phyloP scores from a whole-genome alignment of 106 monocot species.

The Dioscorea dumetorum region DNA sequence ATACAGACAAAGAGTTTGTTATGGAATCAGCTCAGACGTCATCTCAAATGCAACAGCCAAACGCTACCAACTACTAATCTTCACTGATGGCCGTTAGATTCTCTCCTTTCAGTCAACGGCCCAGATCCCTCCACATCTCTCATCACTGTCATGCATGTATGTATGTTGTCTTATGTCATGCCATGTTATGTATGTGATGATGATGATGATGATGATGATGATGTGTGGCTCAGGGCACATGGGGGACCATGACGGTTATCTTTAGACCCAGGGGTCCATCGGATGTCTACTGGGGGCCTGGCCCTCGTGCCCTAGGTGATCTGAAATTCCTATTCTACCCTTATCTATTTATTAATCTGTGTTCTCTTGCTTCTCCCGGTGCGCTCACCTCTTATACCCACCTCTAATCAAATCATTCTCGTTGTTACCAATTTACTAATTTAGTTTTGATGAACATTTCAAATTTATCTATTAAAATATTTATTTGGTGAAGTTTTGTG shows the following conservation, averaged over 20 bases:
- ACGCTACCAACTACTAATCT: no score
- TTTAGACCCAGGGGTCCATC: no score
- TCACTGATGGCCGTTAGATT: neutral
- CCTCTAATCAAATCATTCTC: neutral
- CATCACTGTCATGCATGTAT: neutral
- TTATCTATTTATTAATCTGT: neutral
- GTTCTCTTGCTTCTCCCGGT: neutral
- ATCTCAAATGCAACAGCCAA: neutral
- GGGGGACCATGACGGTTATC: neutral
- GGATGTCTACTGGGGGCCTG: neutral
- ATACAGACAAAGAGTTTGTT: constrained; percentile 1
- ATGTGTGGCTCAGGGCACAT: neutral
- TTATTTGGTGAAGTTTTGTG: neutral
- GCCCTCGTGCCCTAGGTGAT: neutral
- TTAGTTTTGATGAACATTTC: neutral
- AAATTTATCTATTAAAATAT: neutral
- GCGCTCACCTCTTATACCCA: neutral
- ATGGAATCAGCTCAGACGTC: constrained; percentile 5
- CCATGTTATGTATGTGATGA: neutral
- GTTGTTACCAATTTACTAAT: neutral
- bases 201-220: neutral
- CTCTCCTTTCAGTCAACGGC: neutral
- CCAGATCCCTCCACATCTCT: neutral
- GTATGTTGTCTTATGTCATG: neutral
- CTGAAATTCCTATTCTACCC: neutral